Evolutionary conservation across 1,139 yeast species (phyloP).

Genomic region (Spencermartinsiella ligniputridi): DNA sequence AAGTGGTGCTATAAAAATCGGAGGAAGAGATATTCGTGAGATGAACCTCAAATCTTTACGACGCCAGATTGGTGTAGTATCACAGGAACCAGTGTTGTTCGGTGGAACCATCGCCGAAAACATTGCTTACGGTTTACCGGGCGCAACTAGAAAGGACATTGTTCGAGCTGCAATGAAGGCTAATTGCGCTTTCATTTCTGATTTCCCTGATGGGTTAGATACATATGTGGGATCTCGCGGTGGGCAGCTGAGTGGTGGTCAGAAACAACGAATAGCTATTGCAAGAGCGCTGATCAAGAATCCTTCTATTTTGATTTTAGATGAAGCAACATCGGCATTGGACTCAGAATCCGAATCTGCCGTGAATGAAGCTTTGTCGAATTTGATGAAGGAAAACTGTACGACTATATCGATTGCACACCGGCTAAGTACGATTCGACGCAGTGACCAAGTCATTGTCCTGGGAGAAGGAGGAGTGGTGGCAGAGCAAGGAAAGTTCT

Average conservation of each 20-base stretch:
- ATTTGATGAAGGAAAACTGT: slow-evolving; percentile 57
- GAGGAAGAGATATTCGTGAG: slow-evolving; percentile 61
- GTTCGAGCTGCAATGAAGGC: slow-evolving; percentile 71
- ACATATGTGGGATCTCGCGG: slow-evolving; percentile 85
- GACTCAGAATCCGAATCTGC: slow-evolving; percentile 86
- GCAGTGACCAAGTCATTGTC: slow-evolving; percentile 79
- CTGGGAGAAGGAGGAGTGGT: slow-evolving; percentile 70
- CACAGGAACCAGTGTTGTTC: slow-evolving; percentile 91
- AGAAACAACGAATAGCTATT: slow-evolving; percentile 76
- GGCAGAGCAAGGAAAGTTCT: slow-evolving; percentile 80
- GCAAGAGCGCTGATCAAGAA: slow-evolving; percentile 75
- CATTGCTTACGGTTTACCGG: slow-evolving; percentile 65
- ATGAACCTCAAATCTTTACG: slow-evolving; percentile 73
- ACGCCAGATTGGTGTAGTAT: slow-evolving; percentile 76
- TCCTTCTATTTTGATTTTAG: slow-evolving; percentile 67
- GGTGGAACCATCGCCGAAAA: slow-evolving; percentile 87
- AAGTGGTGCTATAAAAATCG: slow-evolving; percentile 60
- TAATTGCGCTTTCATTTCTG: slow-evolving; percentile 70
- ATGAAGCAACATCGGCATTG: slow-evolving; percentile 78
- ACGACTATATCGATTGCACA: slow-evolving; percentile 94
- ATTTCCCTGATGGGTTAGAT: slow-evolving; percentile 75
- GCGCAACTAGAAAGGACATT: slow-evolving; percentile 60
- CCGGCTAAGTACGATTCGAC: slow-evolving; percentile 78
- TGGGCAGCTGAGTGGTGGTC: slow-evolving; percentile 85
- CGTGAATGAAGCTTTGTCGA: slow-evolving; percentile 60